A percentile compares a stretch with the other conserved stretches of the same genome.
Evolutionary conservation across 108 stramenopile genomes (phyloP).

Genomic region (Skeletonema tropicum): DNA sequence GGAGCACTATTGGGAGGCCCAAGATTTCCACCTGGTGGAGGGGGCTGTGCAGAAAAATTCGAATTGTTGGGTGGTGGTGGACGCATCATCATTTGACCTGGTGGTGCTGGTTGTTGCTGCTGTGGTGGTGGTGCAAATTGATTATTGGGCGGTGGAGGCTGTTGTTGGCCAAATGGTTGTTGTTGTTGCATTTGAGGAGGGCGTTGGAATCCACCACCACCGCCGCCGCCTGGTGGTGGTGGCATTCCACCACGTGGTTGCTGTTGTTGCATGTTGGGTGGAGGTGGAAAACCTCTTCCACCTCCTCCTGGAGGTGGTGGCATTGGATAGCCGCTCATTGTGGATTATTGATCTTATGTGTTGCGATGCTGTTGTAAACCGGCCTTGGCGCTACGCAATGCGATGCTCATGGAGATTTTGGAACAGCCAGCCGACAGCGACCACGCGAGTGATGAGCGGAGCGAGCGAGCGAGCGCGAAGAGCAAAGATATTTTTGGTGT

Average conservation of each 20-base stretch:
- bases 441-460: no score
- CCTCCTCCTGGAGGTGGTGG: constrained; percentile 22
- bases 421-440: no score
- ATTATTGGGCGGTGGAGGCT: background rate
- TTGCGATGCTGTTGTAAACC: no score
- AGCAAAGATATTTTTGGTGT: no score
- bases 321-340: constrained; percentile 12
- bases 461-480: no score
- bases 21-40: constrained; percentile 5
- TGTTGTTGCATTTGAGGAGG: background rate
- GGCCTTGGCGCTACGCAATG: no score
- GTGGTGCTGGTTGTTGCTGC: background rate
- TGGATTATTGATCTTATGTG: background rate
- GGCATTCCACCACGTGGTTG: constrained; percentile 14
- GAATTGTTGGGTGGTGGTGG: background rate
- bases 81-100: background rate
- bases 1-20: constrained; percentile 1
- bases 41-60: background rate
- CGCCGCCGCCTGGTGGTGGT: constrained; percentile 9
- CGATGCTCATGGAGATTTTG: no score
- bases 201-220: constrained; percentile 5
- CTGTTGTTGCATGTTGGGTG: constrained; percentile 10
- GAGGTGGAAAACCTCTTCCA: background rate
- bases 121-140: background rate
- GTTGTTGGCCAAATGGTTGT: background rate